Evolutionary conservation across 305 asterid species (phyloP), one percentile per base, ranked within the genome.

Genomic region (Rubia peregrina): DNA sequence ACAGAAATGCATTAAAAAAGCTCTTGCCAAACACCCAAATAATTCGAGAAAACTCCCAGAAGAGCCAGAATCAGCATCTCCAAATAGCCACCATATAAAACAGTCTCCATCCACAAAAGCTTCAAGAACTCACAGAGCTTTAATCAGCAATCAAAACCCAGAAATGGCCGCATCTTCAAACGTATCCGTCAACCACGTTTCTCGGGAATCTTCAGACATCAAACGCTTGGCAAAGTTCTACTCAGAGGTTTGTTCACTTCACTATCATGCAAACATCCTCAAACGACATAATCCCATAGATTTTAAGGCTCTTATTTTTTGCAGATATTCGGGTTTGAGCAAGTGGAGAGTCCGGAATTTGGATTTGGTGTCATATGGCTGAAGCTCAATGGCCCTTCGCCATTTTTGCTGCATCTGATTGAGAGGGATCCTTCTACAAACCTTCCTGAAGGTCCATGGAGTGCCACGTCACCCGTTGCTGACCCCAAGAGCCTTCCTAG

Each of bases 371-470:
- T 86, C 65, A 84, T 89, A 82, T 90, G 98, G 98, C 73, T 92
- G 88, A 92, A 86, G 72, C 80, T 90, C 68, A 80, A 85, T 7
- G 68, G 68, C 17, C 49, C 49, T 63, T 82, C 88, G 19, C 83
- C 91, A 1, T 69, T 92, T 40, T 84, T 64, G 65, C 79, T 92
- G 78, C 98, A 90, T 76, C 88, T 92, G 63, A 90, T 88, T 33
- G 96, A 90, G 73, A 85, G 95, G 80, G 91, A 92, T 77, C 88
- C 95, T 19, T 67, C 67, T 46, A 75, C 83, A 17, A 88, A 76
- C 80, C 93, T 92, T 49, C 96, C 97, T 12, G 96, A 92, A 82
- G 92, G 96, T 24, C 98, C 96, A 4, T 85, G 83, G 85, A 86
- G 84, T 74, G 79, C 93, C 66, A 43, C 80, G 12, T 81, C 88